Percentiles rank a stretch among this genome's conserved stretches.
phyloP scores from a whole-genome alignment of 495 filamentous ascomycete genomes.

The Glarea lozoyensis region DNA sequence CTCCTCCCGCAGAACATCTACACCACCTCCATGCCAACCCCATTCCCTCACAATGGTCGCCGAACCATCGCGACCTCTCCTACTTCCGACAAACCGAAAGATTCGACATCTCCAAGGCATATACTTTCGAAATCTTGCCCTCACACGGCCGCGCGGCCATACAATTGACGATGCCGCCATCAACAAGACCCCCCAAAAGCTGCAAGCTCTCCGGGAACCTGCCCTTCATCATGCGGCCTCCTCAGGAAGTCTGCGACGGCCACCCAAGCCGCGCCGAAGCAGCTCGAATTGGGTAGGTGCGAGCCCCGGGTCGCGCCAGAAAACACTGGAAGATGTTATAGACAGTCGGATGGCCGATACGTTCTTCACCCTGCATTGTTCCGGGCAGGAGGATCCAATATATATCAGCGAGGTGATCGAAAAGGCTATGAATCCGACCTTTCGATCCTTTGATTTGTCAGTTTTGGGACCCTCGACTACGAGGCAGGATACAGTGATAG shows the following conservation, averaged over 20 bases:
- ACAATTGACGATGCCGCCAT: conserved; percentile 84
- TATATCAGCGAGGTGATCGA: conserved; percentile 84
- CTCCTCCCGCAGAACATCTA: too few relatives aligned
- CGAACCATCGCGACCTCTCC: conserved; percentile 30
- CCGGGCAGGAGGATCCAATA: conserved; percentile 56
- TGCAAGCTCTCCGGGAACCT: conserved; percentile 48
- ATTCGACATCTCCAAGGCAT: conserved; percentile 83
- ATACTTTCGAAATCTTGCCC: conserved; percentile 75
- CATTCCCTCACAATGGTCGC: conserved; percentile 15
- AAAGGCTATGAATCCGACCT: conserved; percentile 82
- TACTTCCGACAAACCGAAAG: conserved; percentile 69
- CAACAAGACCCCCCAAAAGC: conserved; percentile 62
- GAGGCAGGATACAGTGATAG: conserved; percentile 49
- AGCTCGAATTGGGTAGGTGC: conserved; percentile 63
- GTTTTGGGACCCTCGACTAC: conserved; percentile 56
- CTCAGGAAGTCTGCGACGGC: conserved; percentile 52
- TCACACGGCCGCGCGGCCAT: conserved; percentile 53
- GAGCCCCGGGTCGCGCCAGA: conserved; percentile 61
- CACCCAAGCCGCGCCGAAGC: conserved; percentile 45
- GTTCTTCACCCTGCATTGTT: conserved; percentile 80
- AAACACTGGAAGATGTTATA: conserved; percentile 65
- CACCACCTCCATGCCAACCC: conserved; percentile 9
- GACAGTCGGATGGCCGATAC: conserved; percentile 70
- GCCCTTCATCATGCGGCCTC: conserved; percentile 58
- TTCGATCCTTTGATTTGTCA: conserved; percentile 76